Conservation (phyloP, 1,284 basidiomycete species). For the Heterobasidion irregulare region DNA sequence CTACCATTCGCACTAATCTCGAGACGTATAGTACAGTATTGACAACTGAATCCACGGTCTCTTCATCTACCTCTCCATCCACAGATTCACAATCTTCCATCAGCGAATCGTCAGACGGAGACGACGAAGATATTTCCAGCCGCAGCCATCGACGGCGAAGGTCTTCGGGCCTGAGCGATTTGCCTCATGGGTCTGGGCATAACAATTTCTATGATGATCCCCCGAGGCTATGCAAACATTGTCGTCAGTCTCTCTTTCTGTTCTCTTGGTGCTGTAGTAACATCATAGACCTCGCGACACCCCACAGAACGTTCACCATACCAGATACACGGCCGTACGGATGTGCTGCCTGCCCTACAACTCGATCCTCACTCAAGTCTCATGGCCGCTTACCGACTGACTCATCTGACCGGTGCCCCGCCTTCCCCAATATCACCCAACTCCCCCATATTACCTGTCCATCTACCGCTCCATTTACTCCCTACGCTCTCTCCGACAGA, state of each 20-base stretch:
- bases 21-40: not conserved
- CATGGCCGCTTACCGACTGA: conserved; percentile 13
- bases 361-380: conserved; percentile 13
- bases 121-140: not conserved
- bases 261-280: not conserved
- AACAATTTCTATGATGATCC: conserved; percentile 3
- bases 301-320: conserved; percentile 8
- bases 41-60: conserved; percentile 8
- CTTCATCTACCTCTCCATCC: conserved; percentile 5
- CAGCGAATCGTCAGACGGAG: conserved; percentile 4
- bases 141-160: not conserved
- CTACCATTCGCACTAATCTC: conserved; percentile 3
- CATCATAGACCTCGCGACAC: not conserved
- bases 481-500: conserved; percentile 7
- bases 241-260: conserved; percentile 6
- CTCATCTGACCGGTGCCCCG: conserved; percentile 7
- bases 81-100: conserved; percentile 8
- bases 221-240: conserved; percentile 8
- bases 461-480: conserved; percentile 10
- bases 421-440: not conserved
- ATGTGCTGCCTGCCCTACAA: conserved; percentile 13
- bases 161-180: not conserved
- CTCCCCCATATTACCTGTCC: not conserved
- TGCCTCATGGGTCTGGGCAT: conserved; percentile 1
- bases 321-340: conserved; percentile 12